A percentile compares a stretch with the other conserved stretches of the same genome.
These are phyloP conservation scores for Tricholoma sp. DNA, from an alignment of 768 basidiomycete species.

Conservation along the genomic window DNA sequence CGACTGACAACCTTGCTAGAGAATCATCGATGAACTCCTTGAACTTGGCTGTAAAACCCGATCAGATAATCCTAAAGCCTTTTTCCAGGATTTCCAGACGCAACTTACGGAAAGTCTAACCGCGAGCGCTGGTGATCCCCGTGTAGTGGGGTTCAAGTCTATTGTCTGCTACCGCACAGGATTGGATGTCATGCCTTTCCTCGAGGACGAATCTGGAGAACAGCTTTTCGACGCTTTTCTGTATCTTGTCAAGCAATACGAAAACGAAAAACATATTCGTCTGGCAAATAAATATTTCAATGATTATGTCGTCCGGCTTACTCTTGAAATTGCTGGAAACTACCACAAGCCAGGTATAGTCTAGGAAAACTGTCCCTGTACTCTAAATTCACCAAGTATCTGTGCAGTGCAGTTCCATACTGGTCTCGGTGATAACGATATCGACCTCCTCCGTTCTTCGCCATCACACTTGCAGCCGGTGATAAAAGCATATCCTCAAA, in stretches of 20 bases:
- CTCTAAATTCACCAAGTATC: neutral
- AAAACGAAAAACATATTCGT: constrained; percentile 35
- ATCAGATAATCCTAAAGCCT: constrained; percentile 8
- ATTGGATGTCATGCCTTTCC: constrained; percentile 41
- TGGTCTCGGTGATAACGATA: constrained; percentile 73
- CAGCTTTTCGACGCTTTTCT: constrained; percentile 25
- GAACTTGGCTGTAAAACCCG: constrained; percentile 9
- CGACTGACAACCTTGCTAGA: constrained; percentile 13
- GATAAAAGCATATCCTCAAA: constrained; percentile 57
- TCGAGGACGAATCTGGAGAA: constrained; percentile 17
- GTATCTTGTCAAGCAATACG: constrained; percentile 25
- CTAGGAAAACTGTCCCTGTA: neutral
- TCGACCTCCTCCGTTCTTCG: constrained; percentile 50
- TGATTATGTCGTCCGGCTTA: constrained; percentile 56
- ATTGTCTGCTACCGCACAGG: constrained; percentile 77
- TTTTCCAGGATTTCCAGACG: constrained; percentile 25
- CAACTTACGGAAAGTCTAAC: constrained; percentile 32
- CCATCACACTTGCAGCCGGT: constrained; percentile 66
- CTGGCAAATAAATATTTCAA: constrained; percentile 61
- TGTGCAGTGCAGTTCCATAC: constrained; percentile 77
- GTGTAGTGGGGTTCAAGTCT: constrained; percentile 70
- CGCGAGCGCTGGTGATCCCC: constrained; percentile 33
- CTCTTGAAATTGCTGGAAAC: constrained; percentile 47
- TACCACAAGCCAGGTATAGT: constrained; percentile 53
- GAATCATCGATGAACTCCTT: constrained; percentile 26